Evolutionary conservation across 2,329 filamentous ascomycete species (phyloP).

Genomic region (Myrmaecium sp.): DNA sequence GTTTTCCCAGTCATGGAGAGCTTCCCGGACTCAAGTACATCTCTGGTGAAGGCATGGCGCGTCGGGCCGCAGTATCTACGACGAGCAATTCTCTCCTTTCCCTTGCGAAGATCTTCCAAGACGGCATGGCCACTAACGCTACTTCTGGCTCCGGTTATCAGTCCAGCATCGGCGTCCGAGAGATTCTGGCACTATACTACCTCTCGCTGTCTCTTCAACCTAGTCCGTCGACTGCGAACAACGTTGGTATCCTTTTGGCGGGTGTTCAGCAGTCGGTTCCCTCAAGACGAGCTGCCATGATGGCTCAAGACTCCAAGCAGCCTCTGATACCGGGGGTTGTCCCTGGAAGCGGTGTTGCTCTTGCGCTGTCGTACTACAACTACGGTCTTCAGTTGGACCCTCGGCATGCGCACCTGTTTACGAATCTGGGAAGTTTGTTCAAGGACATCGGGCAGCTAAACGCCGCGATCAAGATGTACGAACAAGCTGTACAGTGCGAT

Average conservation of each 20-base stretch:
- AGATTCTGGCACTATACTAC: conserved; percentile 91
- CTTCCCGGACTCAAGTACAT: conserved; percentile 66
- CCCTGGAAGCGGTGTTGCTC: conserved; percentile 70
- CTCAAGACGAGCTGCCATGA: conserved; percentile 9
- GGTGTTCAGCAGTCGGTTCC: conserved; percentile 64
- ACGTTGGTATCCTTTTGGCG: conserved; percentile 91
- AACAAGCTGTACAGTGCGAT: conserved; percentile 82
- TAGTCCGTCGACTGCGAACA: conserved; percentile 94
- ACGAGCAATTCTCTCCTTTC: conserved; percentile 93
- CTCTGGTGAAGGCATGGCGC: conserved; percentile 46
- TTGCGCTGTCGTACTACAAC: conserved; percentile 88
- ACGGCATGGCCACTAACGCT: conserved; percentile 68
- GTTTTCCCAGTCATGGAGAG: conserved; percentile 60
- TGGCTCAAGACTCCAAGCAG: conserved; percentile 13
- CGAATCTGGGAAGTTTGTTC: conserved; percentile 82
- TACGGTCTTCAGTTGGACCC: conserved; percentile 78
- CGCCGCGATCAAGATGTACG: conserved; percentile 91
- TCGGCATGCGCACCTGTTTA: conserved; percentile 89
- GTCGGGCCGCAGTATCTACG: conserved; percentile 70
- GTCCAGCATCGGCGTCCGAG: conserved; percentile 61
- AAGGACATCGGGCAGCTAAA: conserved; percentile 93
- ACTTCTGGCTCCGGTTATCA: conserved; percentile 34
- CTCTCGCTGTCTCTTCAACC: conserved; percentile 85
- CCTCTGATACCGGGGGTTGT: conserved; percentile 55
- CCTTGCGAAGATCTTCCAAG: conserved; percentile 93